A percentile compares a stretch with the other conserved stretches of the same genome.
These are phyloP conservation scores for Venturia asperata DNA, from an alignment of 2,329 filamentous ascomycete species.

Conservation along the genomic window DNA sequence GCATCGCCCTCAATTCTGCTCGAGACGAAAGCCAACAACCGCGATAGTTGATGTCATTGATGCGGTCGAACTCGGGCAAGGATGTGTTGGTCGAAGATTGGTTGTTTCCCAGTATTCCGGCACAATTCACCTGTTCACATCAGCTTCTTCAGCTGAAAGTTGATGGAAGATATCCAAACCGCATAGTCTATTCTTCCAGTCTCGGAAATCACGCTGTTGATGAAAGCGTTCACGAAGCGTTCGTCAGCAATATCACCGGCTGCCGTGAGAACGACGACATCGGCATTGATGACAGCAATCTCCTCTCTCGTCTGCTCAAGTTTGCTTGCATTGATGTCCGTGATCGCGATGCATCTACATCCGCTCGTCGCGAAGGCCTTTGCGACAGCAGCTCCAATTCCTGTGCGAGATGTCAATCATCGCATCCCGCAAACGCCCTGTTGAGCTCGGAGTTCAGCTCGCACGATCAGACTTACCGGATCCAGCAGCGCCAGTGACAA, in stretches of 20 bases:
- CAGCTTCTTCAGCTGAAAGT: not conserved
- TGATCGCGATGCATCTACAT: slow-evolving; percentile 47
- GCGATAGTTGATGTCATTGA: slow-evolving; percentile 51
- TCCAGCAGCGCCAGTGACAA: slow-evolving; percentile 32
- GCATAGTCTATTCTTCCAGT: slow-evolving; percentile 50
- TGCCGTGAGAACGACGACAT: slow-evolving; percentile 28
- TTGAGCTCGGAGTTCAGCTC: too few species aligned
- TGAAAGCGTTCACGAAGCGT: slow-evolving; percentile 37
- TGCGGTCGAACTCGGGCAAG: slow-evolving; percentile 43
- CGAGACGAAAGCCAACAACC: slow-evolving; percentile 16
- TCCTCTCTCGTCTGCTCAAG: slow-evolving; percentile 34
- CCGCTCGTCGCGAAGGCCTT: slow-evolving; percentile 45
- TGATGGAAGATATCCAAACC: slow-evolving; percentile 13
- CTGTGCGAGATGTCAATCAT: slow-evolving; percentile 28
- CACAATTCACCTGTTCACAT: slow-evolving; percentile 43
- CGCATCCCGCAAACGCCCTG: not conserved
- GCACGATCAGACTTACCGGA: slow-evolving; percentile 25
- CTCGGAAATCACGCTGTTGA: slow-evolving; percentile 26
- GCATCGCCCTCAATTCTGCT: slow-evolving; percentile 17
- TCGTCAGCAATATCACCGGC: slow-evolving; percentile 46
- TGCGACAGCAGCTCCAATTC: slow-evolving; percentile 50
- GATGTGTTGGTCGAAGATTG: slow-evolving; percentile 43
- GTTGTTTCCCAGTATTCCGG: slow-evolving; percentile 43
- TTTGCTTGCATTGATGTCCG: slow-evolving; percentile 42
- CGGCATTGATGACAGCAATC: slow-evolving; percentile 31